Percentiles rank a stretch among this genome's conserved stretches.
These are phyloP conservation scores for Chlorociboria aeruginascens DNA, from an alignment of 495 filamentous ascomycete genomes.

Conservation along the genomic window DNA sequence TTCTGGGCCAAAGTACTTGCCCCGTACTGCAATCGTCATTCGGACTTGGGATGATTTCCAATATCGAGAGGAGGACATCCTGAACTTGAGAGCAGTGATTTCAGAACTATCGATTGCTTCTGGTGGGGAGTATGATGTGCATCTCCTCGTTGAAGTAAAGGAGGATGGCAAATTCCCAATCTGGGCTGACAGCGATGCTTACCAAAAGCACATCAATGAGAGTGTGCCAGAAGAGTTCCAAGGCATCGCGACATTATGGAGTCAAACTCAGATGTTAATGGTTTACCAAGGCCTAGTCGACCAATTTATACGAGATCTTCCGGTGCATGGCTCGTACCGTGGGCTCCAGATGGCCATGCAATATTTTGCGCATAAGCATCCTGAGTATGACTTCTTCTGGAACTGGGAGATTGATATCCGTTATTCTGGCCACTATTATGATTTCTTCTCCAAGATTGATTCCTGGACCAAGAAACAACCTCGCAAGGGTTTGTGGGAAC, in stretches of 20 bases:
- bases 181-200: slow-evolving; percentile 47
- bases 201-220: slow-evolving; percentile 46
- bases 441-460: slow-evolving; percentile 64
- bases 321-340: slow-evolving; percentile 85
- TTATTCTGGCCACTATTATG: slow-evolving; percentile 93
- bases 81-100: slow-evolving; percentile 62
- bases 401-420: slow-evolving; percentile 98
- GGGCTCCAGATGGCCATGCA: slow-evolving; percentile 90
- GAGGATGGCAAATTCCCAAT: slow-evolving; percentile 46
- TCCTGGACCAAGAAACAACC: slow-evolving; percentile 75
- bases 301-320: slow-evolving; percentile 52
- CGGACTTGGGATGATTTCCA: slow-evolving; percentile 60
- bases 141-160: slow-evolving; percentile 70
- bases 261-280: slow-evolving; percentile 78
- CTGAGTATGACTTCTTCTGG: slow-evolving; percentile 94
- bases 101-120: slow-evolving; percentile 64
- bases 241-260: slow-evolving; percentile 84
- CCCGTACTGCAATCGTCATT: slow-evolving; percentile 62
- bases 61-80: slow-evolving; percentile 57
- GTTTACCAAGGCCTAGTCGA: slow-evolving; percentile 77
- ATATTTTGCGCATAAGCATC: slow-evolving; percentile 78
- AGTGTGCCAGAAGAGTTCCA: slow-evolving; percentile 76
- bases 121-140: slow-evolving; percentile 71
- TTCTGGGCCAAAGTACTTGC: slow-evolving; percentile 19
- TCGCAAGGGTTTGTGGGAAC: slow-evolving; percentile 86